These are phyloP conservation scores for Alternaria gaisen DNA, from an alignment of 2,329 filamentous ascomycete genomes.

Conservation along the genomic window DNA sequence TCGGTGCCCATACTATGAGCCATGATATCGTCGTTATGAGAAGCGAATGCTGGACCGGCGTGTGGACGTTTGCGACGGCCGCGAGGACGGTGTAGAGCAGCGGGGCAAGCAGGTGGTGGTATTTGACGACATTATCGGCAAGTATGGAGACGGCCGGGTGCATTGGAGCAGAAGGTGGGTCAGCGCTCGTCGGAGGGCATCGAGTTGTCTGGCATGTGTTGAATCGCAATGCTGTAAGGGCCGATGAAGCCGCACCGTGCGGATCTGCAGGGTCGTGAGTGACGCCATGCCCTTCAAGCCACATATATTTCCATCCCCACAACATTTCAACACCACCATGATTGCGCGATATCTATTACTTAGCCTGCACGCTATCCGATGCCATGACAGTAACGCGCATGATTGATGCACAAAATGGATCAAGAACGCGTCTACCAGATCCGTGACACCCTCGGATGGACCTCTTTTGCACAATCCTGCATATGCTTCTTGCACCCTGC, in stretches of 20 bases:
- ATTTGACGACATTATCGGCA: slow-evolving; percentile 43
- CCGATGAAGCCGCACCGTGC: slow-evolving; percentile 9
- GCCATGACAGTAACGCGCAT: neutral
- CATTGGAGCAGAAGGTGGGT: slow-evolving; percentile 45
- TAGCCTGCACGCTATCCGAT: neutral
- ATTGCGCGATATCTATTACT: neutral
- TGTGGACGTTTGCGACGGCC: slow-evolving; percentile 45
- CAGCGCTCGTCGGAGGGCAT: slow-evolving; percentile 48
- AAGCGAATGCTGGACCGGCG: slow-evolving; percentile 52
- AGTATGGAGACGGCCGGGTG: slow-evolving; percentile 44
- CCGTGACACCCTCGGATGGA: neutral
- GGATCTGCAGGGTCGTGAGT: slow-evolving; percentile 19
- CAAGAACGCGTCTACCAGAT: neutral
- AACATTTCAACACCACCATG: neutral
- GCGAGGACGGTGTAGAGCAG: slow-evolving; percentile 48
- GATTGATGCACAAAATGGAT: neutral
- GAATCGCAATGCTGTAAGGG: slow-evolving; percentile 5
- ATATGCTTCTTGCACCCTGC: neutral
- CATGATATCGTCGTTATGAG: slow-evolving; percentile 56
- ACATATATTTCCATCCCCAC: neutral
- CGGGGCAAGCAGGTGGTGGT: slow-evolving; percentile 45
- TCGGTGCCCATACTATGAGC: slow-evolving; percentile 51
- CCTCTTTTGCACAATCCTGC: neutral
- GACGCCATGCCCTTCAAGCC: slow-evolving; percentile 18
- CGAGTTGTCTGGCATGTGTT: slow-evolving; percentile 28